Evolutionary conservation across 495 filamentous ascomycete species (phyloP), one percentile per base, ranked within the genome.

Genomic region (Daldinia childiae): DNA sequence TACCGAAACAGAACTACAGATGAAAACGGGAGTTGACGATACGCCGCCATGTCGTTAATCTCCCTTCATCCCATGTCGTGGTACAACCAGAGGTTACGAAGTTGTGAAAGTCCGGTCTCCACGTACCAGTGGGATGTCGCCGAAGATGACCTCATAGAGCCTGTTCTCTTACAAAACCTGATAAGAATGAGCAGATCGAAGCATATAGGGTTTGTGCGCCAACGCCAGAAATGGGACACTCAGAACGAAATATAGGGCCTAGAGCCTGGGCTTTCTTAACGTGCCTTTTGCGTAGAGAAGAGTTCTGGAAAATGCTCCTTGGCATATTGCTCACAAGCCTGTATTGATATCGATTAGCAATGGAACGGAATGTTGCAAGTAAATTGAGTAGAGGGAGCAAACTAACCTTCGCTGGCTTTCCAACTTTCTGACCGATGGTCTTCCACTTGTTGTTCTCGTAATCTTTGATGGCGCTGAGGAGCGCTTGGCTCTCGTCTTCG

Each of bases 381-480:
- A 43, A 21, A 41, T 56, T 6, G 27, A 63, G 27, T 0, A 32
- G 14, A 14, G 27, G 15, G 26, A 32, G 66, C 51, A 48, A 66
- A 66, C 62, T 66, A 19, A 96, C 93, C 87, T 99, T 99, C 58
- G 95, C 95, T 17, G 95, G 95, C 83, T 99, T 99, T 67, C 95
- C 94, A 68, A 99, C 93, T 81, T 98, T 99, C 76, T 89, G 87
- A 11, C 95, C 95, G 69, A 99, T 98, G 14, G 90, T 87, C 82
- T 99, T 99, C 95, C 95, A 99, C 79, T 98, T 98, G 80, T 93
- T 98, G 65, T 91, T 89, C 78, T 99, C 95, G 79, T 99, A 99
- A 78, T 99, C 95, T 79, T 98, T 98, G 85, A 99, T 99, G 26
- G 95, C 95, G 57, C 90, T 92, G 39, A 95, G 87, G 48, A 98